Conservation (phyloP, 192 early-diverging fungal species). For the Backusella macrospora region DNA sequence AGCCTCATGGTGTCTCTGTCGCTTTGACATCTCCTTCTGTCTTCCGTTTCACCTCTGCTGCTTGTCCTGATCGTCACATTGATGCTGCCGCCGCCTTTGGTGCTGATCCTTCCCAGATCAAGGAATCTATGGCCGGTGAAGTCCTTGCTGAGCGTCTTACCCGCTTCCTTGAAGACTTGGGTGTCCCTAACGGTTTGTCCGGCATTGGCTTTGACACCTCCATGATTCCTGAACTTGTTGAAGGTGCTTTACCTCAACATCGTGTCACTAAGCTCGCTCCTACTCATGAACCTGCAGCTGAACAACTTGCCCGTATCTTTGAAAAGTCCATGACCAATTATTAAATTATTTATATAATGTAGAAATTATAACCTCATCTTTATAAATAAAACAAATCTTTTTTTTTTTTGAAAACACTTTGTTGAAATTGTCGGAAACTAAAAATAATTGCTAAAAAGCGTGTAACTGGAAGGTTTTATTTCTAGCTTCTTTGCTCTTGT, state of each 20-base stretch:
- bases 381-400: too few relatives aligned
- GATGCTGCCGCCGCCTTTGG: constrained; percentile 79
- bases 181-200: constrained; percentile 81
- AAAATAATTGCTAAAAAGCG: too few relatives aligned
- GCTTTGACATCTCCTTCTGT: constrained; percentile 92
- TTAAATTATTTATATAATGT: constrained; percentile 22
- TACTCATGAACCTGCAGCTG: constrained; percentile 55
- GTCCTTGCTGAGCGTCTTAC: constrained; percentile 78
- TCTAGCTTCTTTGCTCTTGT: too few relatives aligned
- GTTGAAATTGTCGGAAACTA: too few relatives aligned
- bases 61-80: constrained; percentile 85
- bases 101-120: constrained; percentile 66
- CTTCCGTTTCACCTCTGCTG: constrained; percentile 79
- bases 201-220: constrained; percentile 74
- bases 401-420: too few relatives aligned
- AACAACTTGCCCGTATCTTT: constrained; percentile 68
- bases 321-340: constrained; percentile 62
- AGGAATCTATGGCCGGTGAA: constrained; percentile 70
- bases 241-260: constrained; percentile 89
- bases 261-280: constrained; percentile 93
- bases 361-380: too few relatives aligned
- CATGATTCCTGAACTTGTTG: constrained; percentile 73
- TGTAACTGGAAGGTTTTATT: too few relatives aligned
- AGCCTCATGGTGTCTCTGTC: constrained; percentile 74
- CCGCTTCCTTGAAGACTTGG: constrained; percentile 72